Evolutionary conservation across 2,329 filamentous ascomycete species (phyloP), one percentile per base, ranked within the genome.

Genomic region (Fusarium sp.): DNA sequence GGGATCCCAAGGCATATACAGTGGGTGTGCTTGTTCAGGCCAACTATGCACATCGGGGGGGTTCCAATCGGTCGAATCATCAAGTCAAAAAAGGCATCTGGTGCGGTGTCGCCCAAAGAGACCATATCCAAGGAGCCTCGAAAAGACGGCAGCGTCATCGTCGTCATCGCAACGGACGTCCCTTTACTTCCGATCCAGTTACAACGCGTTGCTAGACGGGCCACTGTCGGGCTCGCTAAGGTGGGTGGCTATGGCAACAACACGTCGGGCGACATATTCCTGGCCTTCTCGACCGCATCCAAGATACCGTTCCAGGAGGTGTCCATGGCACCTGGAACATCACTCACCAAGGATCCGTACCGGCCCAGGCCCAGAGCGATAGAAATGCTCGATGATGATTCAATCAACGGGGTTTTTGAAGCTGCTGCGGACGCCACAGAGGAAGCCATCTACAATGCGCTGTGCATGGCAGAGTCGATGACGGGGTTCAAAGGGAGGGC

Each of bases 231-330:
- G 0, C 76, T 91, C 1, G 80, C 85, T 5, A 82, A 85, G 61
- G 87, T 89, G 0, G 89, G 89, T 2, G 87, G 88, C 2, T 86
- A 86, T 64, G 89, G 87, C 0, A 81, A 83, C 44, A 90, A 90
- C 67, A 83, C 82, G 10, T 90, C 87, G 0, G 89, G 89, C 0
- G 89, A 91, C 65, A 86, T 91, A 63, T 90, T 91, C 74, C 79
- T 91, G 2, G 89, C 89, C 4, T 87, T 91, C 64, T 90, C 87
- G 7, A 91, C 89, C 0, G 88, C 81, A 6, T 87, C 85, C 63
- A 79, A 81, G 44, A 78, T 88, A 4, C 74, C 76, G 0, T 61
- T 71, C 36, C 82, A 84, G 70, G 67, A 74, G 6, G 38, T 77
- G 1, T 60, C 65, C 85, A 71, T 66, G 68, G 70, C 66, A 20